Base-by-base conservation (phyloP, 2,329 filamentous ascomycete species). In the Coniochaeta sp. region DNA sequence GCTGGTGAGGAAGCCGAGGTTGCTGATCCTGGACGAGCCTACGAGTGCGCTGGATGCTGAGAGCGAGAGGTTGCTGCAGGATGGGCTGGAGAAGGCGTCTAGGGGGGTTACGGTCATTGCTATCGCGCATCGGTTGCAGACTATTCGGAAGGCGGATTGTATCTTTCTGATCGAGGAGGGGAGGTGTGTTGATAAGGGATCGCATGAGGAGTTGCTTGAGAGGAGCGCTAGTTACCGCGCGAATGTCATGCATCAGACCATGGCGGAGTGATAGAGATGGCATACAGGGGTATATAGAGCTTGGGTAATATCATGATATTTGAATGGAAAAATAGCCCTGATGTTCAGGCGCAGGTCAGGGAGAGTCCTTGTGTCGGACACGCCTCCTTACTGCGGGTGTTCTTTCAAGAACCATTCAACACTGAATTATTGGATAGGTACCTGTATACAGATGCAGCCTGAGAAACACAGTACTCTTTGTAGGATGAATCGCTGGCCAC, bases 131-230 rank as follows among this genome's bases (percentile, higher is more conserved):
- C 81, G 93, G 26, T 77, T 98, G 9, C 90, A 86, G 67, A 97
- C 93, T 0, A 96, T 97, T 61, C 90, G 96, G 70, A 93, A 93
- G 71, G 93, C 93, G 0, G 93, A 98, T 71, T 76, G 93, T 52
- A 97, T 98, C 67, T 97, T 95, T 65, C 93, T 97, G n/a, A 93
- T 98, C 70, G 92, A 96, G 72, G 86, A 89, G 66, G 93, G 93
- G 7, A 83, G 84, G 64, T 85, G 97, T 55, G 89, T 95, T 1
- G 93, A 97, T 77, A 82, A 83, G 65, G 93, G 93, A 3, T 90
- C 86, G 11, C 93, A 97, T 70, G 70, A 77, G 1, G 89, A 91
- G 69, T 71, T 93, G 67, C 84, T 89, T 61, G 67, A 67, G 65
- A 63, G 66, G 59, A 67, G 65, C 28, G 67, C 66, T 40, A 68